phyloP scores from a whole-genome alignment of 805 yeast genomes.

The Sugiyamaella floridensis region DNA sequence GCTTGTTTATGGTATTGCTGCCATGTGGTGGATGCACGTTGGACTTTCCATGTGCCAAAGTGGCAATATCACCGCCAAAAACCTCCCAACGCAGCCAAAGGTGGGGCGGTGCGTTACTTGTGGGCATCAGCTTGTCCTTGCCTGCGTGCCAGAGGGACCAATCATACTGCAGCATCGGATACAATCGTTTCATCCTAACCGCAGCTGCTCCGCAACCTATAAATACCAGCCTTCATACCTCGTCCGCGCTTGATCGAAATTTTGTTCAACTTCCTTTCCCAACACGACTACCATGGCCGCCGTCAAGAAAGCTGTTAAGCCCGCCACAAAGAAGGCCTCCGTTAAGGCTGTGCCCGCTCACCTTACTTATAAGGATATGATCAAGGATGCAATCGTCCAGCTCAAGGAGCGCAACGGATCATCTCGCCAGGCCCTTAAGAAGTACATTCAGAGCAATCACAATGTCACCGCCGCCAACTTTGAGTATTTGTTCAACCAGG shows the following conservation, averaged over 20 bases:
- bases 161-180: constrained; percentile 12
- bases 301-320: constrained; percentile 12
- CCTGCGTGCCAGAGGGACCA: neutral
- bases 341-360: constrained; percentile 26
- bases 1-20: neutral
- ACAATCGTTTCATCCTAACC: constrained; percentile 2
- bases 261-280: neutral
- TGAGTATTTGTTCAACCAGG: constrained; percentile 66
- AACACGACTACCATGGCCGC: constrained; percentile 8
- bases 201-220: neutral
- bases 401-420: constrained; percentile 73
- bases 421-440: constrained; percentile 82
- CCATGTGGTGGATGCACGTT: neutral
- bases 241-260: neutral
- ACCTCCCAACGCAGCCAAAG: neutral
- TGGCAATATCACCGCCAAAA: neutral
- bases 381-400: constrained; percentile 58
- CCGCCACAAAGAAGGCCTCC: constrained; percentile 21
- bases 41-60: neutral
- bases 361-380: constrained; percentile 43
- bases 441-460: constrained; percentile 62
- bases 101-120: neutral
- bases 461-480: constrained; percentile 56
- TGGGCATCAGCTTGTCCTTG: neutral
- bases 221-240: neutral